Conservation (phyloP, 2,329 filamentous ascomycete species). For the Aschersonia sp. region DNA sequence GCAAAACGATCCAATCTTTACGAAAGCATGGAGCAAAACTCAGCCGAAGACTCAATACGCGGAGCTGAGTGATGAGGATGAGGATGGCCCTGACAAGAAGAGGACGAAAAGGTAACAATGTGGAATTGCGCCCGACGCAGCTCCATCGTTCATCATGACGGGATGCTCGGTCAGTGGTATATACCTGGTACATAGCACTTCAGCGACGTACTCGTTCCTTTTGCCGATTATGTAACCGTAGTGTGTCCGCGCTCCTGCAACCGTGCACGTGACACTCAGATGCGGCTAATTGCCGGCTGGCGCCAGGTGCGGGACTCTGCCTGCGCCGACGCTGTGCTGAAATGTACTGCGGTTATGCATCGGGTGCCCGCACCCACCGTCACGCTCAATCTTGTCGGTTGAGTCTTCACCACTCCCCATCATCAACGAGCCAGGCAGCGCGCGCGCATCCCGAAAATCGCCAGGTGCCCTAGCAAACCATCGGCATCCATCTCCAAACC, state of each 20-base stretch:
- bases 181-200: no score
- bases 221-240: neutral
- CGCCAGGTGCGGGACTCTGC: constrained; percentile 12
- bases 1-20: constrained; percentile 87
- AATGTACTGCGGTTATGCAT: constrained; percentile 23
- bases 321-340: constrained; percentile 25
- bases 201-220: neutral
- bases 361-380: constrained; percentile 28
- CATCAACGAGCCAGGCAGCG: constrained; percentile 28
- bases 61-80: constrained; percentile 76
- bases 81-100: constrained; percentile 53
- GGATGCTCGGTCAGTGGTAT: no score
- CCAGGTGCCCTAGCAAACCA: constrained; percentile 44
- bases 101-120: constrained; percentile 34
- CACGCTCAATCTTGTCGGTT: constrained; percentile 34
- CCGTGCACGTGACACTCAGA: neutral
- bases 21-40: constrained; percentile 80
- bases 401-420: constrained; percentile 39
- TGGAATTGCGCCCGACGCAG: neutral
- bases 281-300: constrained; percentile 8
- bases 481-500: constrained; percentile 41
- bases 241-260: neutral
- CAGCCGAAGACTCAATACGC: constrained; percentile 88
- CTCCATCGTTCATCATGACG: no score
- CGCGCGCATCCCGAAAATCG: constrained; percentile 48